These are phyloP conservation scores for Fibroporia radiculosa DNA, from an alignment of 768 basidiomycete species.

Conservation along the genomic window DNA sequence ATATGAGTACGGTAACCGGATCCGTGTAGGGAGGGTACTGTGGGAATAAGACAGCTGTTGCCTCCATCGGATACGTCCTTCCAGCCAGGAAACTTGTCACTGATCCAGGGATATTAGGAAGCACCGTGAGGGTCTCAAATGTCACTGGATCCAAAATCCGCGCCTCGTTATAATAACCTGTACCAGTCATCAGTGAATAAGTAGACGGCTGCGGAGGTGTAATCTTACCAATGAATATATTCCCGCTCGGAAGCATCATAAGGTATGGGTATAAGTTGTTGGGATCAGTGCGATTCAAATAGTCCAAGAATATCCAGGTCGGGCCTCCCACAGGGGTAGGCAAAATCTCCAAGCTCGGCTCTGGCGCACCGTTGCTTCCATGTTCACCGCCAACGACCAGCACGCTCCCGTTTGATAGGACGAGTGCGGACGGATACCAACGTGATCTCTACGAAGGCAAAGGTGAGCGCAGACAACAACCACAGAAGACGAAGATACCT, in stretches of 20 bases:
- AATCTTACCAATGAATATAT: slow-evolving; percentile 60
- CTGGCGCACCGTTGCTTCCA: slow-evolving; percentile 58
- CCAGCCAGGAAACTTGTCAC: slow-evolving; percentile 69
- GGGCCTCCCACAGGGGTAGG: slow-evolving; percentile 59
- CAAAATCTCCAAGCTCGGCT: slow-evolving; percentile 65
- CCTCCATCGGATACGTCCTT: slow-evolving; percentile 73
- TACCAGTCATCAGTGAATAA: background rate
- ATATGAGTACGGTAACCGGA: slow-evolving; percentile 60
- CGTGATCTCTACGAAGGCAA: slow-evolving; percentile 34
- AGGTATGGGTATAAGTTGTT: slow-evolving; percentile 79
- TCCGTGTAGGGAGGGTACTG: slow-evolving; percentile 67
- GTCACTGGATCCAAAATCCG: slow-evolving; percentile 62
- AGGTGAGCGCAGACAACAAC: background rate
- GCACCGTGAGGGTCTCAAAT: slow-evolving; percentile 47
- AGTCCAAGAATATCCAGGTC: slow-evolving; percentile 55
- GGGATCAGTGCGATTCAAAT: slow-evolving; percentile 65
- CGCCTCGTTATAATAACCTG: slow-evolving; percentile 78
- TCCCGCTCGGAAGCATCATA: slow-evolving; percentile 58
- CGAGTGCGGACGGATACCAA: slow-evolving; percentile 66
- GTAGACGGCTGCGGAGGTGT: background rate
- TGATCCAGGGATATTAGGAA: slow-evolving; percentile 71
- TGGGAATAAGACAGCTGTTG: slow-evolving; percentile 62
- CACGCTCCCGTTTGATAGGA: slow-evolving; percentile 68
- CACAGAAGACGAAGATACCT: slow-evolving; percentile 32
- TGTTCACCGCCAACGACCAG: slow-evolving; percentile 70